phyloP scores from a whole-genome alignment of 768 basidiomycete species.

The Psilocybe cyanescens region DNA sequence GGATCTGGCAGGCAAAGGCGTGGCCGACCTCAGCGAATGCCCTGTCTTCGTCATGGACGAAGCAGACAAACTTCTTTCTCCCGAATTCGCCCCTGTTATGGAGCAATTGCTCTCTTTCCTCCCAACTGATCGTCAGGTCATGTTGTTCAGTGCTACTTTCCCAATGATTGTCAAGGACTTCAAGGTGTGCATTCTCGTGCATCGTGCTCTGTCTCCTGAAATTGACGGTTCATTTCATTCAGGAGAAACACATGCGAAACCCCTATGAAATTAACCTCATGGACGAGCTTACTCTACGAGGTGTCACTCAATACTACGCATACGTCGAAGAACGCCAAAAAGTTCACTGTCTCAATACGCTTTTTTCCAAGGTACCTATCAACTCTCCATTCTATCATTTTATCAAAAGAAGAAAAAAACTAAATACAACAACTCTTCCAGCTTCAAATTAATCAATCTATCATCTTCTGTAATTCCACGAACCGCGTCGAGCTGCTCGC shows the following conservation, averaged over 20 bases:
- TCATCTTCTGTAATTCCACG: slow-evolving; percentile 99
- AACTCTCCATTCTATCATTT: background rate
- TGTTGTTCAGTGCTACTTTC: slow-evolving; percentile 99
- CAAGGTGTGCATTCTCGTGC: slow-evolving; percentile 60
- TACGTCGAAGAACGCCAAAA: slow-evolving; percentile 99
- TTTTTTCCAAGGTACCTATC: slow-evolving; percentile 88
- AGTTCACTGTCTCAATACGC: slow-evolving; percentile 98
- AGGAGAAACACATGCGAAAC: slow-evolving; percentile 96
- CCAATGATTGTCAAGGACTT: slow-evolving; percentile 99
- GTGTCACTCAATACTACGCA: slow-evolving; percentile 99
- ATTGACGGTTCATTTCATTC: slow-evolving; percentile 6
- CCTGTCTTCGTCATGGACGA: slow-evolving; percentile 99
- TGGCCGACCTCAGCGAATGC: slow-evolving; percentile 94
- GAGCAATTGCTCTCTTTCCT: slow-evolving; percentile 91
- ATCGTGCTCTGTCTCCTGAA: background rate
- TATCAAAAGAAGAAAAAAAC: background rate
- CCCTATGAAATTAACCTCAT: slow-evolving; percentile 99
- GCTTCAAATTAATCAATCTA: slow-evolving; percentile 99
- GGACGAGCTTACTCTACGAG: slow-evolving; percentile 98
- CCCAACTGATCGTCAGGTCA: slow-evolving; percentile 88
- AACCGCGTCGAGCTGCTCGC: slow-evolving; percentile 99
- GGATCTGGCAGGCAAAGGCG: slow-evolving; percentile 89
- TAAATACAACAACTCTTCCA: slow-evolving; percentile 30
- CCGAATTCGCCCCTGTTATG: slow-evolving; percentile 98
- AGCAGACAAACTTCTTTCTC: slow-evolving; percentile 96